Conservation (phyloP, 371 early-diverging fungal genomes). For the Nematocida sp. region DNA sequence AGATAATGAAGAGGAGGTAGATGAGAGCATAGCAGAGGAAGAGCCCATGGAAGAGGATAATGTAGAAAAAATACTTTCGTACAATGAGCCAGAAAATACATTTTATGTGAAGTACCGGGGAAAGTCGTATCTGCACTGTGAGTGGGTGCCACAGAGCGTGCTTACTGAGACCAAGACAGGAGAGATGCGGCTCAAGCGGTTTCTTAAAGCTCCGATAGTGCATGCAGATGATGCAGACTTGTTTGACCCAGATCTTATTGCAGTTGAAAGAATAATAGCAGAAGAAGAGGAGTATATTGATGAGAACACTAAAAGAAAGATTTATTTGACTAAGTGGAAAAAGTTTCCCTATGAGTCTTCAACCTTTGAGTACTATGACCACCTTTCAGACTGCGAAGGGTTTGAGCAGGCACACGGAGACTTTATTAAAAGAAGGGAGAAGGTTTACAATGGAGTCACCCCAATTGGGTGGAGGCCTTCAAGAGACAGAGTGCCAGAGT, state of each 20-base stretch:
- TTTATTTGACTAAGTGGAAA: slow-evolving; percentile 83
- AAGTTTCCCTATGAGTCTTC: slow-evolving; percentile 78
- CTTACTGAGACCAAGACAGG: slow-evolving; percentile 75
- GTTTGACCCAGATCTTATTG: slow-evolving; percentile 66
- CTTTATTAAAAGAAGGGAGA: slow-evolving; percentile 57
- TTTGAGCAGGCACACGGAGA: slow-evolving; percentile 70
- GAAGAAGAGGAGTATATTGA: slow-evolving; percentile 62
- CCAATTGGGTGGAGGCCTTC: slow-evolving; percentile 69
- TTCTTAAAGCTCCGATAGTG: slow-evolving; percentile 37
- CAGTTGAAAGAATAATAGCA: slow-evolving; percentile 67
- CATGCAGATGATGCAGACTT: slow-evolving; percentile 30
- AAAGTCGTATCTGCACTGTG: slow-evolving; percentile 75
- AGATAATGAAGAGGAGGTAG: slow-evolving; percentile 45
- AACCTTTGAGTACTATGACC: slow-evolving; percentile 80
- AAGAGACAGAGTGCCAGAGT: slow-evolving; percentile 58
- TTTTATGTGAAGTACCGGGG: slow-evolving; percentile 68
- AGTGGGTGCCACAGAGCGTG: slow-evolving; percentile 75
- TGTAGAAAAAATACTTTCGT: slow-evolving; percentile 67
- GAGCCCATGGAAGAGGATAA: slow-evolving; percentile 59
- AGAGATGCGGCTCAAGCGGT: slow-evolving; percentile 75
- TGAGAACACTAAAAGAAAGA: slow-evolving; percentile 17
- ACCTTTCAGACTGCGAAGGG: slow-evolving; percentile 71
- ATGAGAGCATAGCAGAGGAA: slow-evolving; percentile 61
- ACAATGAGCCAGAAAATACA: slow-evolving; percentile 60
- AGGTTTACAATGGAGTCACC: slow-evolving; percentile 55